Evolutionary conservation across 345 rosid genomes (phyloP), one percentile per base, ranked within the genome.

Genomic region (Aquilaria sinensis): DNA sequence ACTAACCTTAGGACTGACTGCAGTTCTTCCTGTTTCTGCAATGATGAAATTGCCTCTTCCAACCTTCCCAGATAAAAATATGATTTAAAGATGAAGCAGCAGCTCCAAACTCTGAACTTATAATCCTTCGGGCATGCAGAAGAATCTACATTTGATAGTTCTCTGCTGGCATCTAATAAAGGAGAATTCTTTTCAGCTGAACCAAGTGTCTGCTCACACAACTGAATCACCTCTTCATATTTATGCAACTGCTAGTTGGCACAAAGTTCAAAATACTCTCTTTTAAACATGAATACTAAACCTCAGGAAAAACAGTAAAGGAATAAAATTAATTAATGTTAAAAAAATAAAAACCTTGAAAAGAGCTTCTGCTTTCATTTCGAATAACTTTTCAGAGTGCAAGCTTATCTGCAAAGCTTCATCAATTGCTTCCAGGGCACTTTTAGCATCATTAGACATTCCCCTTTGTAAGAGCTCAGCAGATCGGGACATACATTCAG

Each of bases 1-100:
- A 70, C 57, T 66, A 56, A 90, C 98, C 87, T 67, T 72, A 76
- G 58, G 66, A 68, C 60, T 63, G 75, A 81, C 31, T 65, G 33
- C 62, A 70, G 65, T 67, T 78, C 78, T 61, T 67, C 89, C 65
- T 77, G 90, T 76, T 79, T 88, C 68, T 95, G 90, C 55, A 94
- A 73, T 54, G 81, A 81, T 66, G 72, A 71, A 67, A 82, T 74
- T 46, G 91, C 97, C 67, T 90, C 96, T 78, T 88, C 99, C 61
- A 91, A 93, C 83, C 64, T 88, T 78, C 99, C 99, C 66, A 87
- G 77, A 56, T 81, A 68, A 75, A 90, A 89, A 70, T 85, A 80
- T 57, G 97, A 94, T 70, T 80, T 88, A 69, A 89, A 75, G 64
- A 79, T 80, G 70, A 86, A 62, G 61, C 70, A 60, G 65, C 81